Evolutionary conservation across 1,139 yeast species (phyloP), one percentile per base, ranked within the genome.

Genomic region (Magnusiomyces tetraspermus): DNA sequence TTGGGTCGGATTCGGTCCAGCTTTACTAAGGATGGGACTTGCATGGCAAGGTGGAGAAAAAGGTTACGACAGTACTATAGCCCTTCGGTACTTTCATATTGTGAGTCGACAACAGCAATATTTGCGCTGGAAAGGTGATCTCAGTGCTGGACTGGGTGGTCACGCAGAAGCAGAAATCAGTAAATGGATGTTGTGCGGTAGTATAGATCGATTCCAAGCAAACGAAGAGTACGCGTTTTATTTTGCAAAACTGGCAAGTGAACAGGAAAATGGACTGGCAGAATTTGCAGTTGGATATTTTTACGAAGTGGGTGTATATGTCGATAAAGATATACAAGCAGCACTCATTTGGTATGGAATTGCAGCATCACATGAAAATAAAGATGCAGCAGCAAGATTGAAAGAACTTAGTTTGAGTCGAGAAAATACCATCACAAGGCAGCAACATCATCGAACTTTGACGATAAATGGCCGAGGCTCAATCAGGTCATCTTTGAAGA

Each of bases 121-220:
- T 48, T 51, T 61, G 13, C 54, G 60, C 17, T 62, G 45, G 51
- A 59, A 58, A 24, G 59, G 59, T 10, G 57, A 59, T 33, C 51
- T 48, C 6, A 53, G 53, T 30, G 56, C 59, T 10, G 60, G 56
- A 2, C 49, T 46, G 1, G 58, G 52, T 51, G 73, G 73, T 17
- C 62, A 60, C 10, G 69, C 72, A 1, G 72, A 69, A 51, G 67
- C 69, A 11, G 73, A 69, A 55, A 60, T 72, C 19, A 66, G 71
- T 40, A 71, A 71, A 56, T 71, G 76, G 75, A 60, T 69, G 53
- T 63, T 72, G 40, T 69, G 72, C 43, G 73, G 73, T 2, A 65
- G 61, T 31, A 66, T 62, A 33, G 64, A 62, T 33, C 51, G 58
- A 1, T 56, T 71, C 19, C 55, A 52, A 19, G 61, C 65, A n/a